A percentile compares a stretch with the other conserved stretches of the same genome.
Evolutionary conservation across 2,329 filamentous ascomycete genomes (phyloP).

Genomic region (Rhynchosporium agropyri): DNA sequence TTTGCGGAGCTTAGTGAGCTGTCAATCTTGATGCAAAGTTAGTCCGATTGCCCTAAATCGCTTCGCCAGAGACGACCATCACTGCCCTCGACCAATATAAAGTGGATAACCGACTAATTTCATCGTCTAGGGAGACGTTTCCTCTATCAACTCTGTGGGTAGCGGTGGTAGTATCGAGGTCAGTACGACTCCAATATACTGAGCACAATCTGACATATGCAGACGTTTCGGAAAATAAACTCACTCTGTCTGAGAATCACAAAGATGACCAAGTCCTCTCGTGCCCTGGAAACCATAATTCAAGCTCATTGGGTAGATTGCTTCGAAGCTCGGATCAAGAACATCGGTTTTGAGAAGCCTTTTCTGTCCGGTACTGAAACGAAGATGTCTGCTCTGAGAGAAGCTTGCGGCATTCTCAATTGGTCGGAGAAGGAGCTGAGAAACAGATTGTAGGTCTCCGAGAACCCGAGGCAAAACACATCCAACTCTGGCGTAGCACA

Average conservation of each 20-base stretch:
- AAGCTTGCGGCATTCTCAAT: conserved; percentile 13
- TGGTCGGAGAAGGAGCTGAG: conserved; percentile 21
- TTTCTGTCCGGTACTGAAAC: conserved; percentile 15
- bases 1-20: too few relatives aligned
- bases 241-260: conserved; percentile 13
- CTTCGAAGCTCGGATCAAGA: conserved; percentile 18
- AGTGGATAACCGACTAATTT: not conserved
- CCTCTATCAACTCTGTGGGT: not conserved
- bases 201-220: not conserved
- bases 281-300: conserved; percentile 18
- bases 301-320: conserved; percentile 19
- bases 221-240: conserved; percentile 16
- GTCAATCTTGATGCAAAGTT: too few relatives aligned
- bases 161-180: conserved; percentile 6
- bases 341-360: conserved; percentile 11
- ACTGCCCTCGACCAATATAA: too few relatives aligned
- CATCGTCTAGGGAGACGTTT: not conserved
- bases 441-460: conserved; percentile 15
- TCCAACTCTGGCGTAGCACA: too few relatives aligned
- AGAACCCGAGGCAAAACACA: not conserved
- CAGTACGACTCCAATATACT: not conserved
- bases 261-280: conserved; percentile 13
- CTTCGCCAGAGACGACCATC: too few relatives aligned
- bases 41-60: too few relatives aligned
- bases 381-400: conserved; percentile 20